Conservation (phyloP, 2,329 filamentous ascomycete species). For the Scorias spongiosa region DNA sequence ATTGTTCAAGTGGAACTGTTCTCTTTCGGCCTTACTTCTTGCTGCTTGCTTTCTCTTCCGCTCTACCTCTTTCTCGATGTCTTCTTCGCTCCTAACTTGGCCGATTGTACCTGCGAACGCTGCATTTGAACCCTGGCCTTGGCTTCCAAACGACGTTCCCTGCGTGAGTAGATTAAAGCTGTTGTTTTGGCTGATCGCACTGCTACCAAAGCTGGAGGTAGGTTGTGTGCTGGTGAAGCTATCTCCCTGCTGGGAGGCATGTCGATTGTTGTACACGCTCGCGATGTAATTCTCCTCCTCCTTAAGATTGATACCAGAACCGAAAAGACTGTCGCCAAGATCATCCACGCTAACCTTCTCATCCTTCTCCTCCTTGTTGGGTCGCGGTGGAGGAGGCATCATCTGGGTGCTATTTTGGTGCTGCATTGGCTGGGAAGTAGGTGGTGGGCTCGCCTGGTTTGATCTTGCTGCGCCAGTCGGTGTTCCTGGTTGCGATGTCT, state of each 20-base stretch:
- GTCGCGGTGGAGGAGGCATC: conserved; percentile 50
- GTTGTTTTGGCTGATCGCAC: conserved; percentile 21
- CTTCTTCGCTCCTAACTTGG: conserved; percentile 45
- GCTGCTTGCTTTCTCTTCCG: conserved; percentile 52
- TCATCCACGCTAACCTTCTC: conserved; percentile 51
- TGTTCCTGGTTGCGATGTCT: conserved; percentile 3
- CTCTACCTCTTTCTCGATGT: conserved; percentile 51
- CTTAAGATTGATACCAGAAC: conserved; percentile 72
- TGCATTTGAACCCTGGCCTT: conserved; percentile 14
- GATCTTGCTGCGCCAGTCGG: conserved; percentile 4
- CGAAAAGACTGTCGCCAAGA: conserved; percentile 67
- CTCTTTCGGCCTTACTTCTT: conserved; percentile 41
- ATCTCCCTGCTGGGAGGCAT: conserved; percentile 14
- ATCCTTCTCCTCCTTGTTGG: conserved; percentile 39
- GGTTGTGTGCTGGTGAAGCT: conserved; percentile 20
- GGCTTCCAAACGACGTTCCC: conserved; percentile 24
- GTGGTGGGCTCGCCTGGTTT: conserved; percentile 4
- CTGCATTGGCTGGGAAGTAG: conserved; percentile 4
- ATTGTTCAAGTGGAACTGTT: conserved; percentile 56
- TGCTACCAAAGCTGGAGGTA: conserved; percentile 35
- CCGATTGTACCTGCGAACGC: conserved; percentile 30
- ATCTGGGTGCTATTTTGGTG: conserved; percentile 7
- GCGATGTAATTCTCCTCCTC: conserved; percentile 76
- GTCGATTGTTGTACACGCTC: conserved; percentile 42
- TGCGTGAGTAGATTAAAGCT: conserved; percentile 33